phyloP scores from a whole-genome alignment of 345 rosid species.

The Syzygium grande region DNA sequence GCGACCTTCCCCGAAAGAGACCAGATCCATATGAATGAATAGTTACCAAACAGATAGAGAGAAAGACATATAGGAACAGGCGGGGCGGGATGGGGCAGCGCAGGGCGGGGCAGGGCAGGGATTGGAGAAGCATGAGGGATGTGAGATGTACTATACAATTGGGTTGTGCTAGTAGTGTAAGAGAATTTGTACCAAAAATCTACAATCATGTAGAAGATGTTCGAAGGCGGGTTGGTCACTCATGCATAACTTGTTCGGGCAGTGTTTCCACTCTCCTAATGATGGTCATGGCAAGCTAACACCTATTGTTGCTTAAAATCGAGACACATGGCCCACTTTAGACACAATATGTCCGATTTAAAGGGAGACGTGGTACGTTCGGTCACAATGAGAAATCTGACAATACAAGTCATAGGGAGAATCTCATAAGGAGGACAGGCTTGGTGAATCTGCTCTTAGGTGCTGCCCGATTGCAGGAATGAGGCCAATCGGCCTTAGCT shows the following conservation, averaged over 20 bases:
- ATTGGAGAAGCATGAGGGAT: too few relatives aligned
- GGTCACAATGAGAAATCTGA: neutral
- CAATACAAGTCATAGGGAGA: neutral
- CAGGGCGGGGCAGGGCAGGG: too few relatives aligned
- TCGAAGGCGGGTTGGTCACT: neutral
- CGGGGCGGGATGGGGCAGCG: neutral
- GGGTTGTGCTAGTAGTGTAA: too few relatives aligned
- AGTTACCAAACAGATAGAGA: neutral
- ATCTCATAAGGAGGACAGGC: neutral
- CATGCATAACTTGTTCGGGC: neutral
- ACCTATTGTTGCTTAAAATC: neutral
- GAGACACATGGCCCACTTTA: neutral
- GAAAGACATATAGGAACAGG: neutral
- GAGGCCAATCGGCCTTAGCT: neutral
- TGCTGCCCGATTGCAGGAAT: rapidly evolving
- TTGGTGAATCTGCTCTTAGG: neutral
- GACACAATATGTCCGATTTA: neutral
- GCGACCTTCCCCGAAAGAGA: neutral
- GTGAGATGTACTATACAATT: neutral
- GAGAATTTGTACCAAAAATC: too few relatives aligned
- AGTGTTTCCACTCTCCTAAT: too few relatives aligned
- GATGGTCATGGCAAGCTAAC: too few relatives aligned
- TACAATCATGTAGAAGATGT: neutral
- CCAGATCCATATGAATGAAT: neutral
- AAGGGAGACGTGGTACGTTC: neutral